These are phyloP conservation scores for Striga asiatica DNA, from an alignment of 257 asterid genomes.

Conservation along the genomic window DNA sequence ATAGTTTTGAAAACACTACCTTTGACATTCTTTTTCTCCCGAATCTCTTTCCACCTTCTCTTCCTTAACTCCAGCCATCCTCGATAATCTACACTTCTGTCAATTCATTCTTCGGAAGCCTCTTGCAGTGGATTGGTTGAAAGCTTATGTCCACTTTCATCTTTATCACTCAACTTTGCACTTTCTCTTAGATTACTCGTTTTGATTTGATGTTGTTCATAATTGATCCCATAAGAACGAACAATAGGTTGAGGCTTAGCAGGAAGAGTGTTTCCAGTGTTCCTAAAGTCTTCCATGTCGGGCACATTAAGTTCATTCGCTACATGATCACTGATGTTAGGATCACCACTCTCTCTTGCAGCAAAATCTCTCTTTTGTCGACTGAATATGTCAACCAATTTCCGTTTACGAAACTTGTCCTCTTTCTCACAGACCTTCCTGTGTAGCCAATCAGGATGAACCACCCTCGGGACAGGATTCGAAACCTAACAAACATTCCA, in stretches of 20 bases:
- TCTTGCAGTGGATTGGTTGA: constrained; percentile 26
- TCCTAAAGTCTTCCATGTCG: constrained; percentile 81
- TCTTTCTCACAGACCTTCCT: constrained; percentile 96
- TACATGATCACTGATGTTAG: constrained; percentile 21
- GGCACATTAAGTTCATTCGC: constrained; percentile 32
- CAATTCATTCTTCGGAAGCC: constrained; percentile 43
- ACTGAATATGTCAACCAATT: constrained; percentile 74
- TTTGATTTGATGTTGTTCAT: constrained; percentile 25
- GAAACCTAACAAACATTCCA: constrained; percentile 53
- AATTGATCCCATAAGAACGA: constrained; percentile 38
- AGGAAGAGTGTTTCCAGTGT: constrained; percentile 27
- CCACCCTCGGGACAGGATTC: constrained; percentile 99
- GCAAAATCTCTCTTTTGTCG: constrained; percentile 33
- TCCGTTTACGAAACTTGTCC: constrained; percentile 87
- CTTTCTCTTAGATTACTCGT: constrained; percentile 27
- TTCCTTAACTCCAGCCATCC: constrained; percentile 92
- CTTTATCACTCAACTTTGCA: constrained; percentile 26
- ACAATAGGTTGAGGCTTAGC: constrained; percentile 61
- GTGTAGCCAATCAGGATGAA: constrained; percentile 99
- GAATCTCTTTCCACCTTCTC: constrained; percentile 85
- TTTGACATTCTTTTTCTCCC: constrained; percentile 75
- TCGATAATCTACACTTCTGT: constrained; percentile 59
- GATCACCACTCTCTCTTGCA: constrained; percentile 21
- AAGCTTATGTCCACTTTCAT: constrained; percentile 20
- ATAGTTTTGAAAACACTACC: constrained; percentile 30